Evolutionary conservation across 2,329 filamentous ascomycete species (phyloP), one percentile per base, ranked within the genome.

Genomic region (Xylariaceae sp.): DNA sequence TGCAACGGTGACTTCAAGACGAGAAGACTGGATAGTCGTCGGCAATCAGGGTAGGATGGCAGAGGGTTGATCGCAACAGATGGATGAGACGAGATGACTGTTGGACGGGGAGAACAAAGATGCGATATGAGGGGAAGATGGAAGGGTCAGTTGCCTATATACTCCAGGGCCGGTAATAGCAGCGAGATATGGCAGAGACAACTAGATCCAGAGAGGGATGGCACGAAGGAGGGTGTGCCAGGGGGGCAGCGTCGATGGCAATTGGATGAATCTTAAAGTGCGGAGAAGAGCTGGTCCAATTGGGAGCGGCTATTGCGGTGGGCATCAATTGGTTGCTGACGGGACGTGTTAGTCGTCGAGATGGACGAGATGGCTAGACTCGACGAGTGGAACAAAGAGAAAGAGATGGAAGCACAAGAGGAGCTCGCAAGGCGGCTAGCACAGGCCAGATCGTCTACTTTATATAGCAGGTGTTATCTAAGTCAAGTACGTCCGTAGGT

Each of bases 111-210:
- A 54, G 45, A 44, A 54, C 53, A 57, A 59, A 54, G 54, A 54
- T 39, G 39, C 21, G 26, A 57, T 58, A 50, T 49, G 54, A 57
- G 56, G 56, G 56, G 56, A 54, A 56, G 56, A 52, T 53, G 45
- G 45, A 18, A 56, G 56, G 4, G 26, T 52, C 41, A 42, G 49
- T 47, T 40, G 43, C 22, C 47, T 53, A 56, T 52, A 46, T 41
- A 45, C 44, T 45, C 46, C 40, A 34, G 39, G 45, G 40, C 26
- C 32, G 41, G 29, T 43, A 34, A 18, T 36, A 34, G 32, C 39
- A 43, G 45, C 32, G 29, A 12, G 13, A 49, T 21, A 37, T 51
- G n/a, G 36, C 22, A 26, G 30, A 37, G 19, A 29, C 22, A 46
- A 43, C 30, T 37, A 22, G 42, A 46, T 52, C 40, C 21, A 43